Evolutionary conservation across 257 asterid species (phyloP), one percentile per base, ranked within the genome.

Genomic region (Striga asiatica): DNA sequence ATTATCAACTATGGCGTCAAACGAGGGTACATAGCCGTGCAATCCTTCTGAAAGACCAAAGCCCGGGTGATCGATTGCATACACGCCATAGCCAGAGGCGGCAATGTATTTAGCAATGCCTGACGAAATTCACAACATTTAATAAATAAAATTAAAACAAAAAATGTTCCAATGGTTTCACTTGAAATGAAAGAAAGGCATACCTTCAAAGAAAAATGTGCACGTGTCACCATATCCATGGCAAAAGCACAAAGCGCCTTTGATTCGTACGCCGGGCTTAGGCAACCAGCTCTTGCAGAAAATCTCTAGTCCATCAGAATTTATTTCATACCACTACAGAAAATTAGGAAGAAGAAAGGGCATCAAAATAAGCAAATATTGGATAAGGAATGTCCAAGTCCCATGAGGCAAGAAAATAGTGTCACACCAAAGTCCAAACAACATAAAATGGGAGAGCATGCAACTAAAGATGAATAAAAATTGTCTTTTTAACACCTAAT

Each of bases 201-300:
- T 12, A 39, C 98, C 98, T 82, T 91, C 98, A 60, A 91, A 91
- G 94, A 91, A 91, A 76, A 91, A 91, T 1, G 98, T 91, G 83
- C 98, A 91, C 55, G 98, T 91, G 69, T 91, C 98, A 18, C 98
- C 98, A 63, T 91, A 91, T 69, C 97, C 98, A 60, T 91, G 98
- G 64, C 94, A 87, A 71, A 91, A 91, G 54, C 84, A 87, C 71
- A 91, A 64, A 7, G 93, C 86, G 16, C 95, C 95, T 77, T 91
- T 91, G 72, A 91, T 87, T 66, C 82, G 74, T 25, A 78, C 76
- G 4, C 96, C 95, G 1, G 95, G 94, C 77, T 75, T 80, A 8
- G 98, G 98, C 77, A 91, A 71, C 98, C 97, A 91, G 70, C 95
- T 81, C 58, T 84, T 91, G 62, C 98, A 87, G 77, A 91, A 91